phyloP scores from a whole-genome alignment of 768 basidiomycete genomes.

The Kwoniella dejecticola region DNA sequence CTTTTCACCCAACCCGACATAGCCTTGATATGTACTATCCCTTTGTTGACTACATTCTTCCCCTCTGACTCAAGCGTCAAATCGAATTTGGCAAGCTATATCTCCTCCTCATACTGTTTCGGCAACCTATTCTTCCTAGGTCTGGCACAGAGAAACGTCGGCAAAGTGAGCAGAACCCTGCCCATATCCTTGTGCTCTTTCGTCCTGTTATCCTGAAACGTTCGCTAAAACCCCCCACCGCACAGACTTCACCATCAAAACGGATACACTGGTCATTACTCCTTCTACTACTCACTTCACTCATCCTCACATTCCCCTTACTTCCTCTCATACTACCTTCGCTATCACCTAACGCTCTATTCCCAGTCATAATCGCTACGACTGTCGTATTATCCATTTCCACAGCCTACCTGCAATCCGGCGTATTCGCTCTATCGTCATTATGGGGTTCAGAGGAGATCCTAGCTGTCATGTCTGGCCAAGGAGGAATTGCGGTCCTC shows the following conservation, averaged over 20 bases:
- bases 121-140: constrained; percentile 71
- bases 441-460: constrained; percentile 73
- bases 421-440: constrained; percentile 77
- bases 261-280: constrained; percentile 41
- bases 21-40: constrained; percentile 85
- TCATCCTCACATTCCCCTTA: constrained; percentile 62
- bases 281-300: constrained; percentile 61
- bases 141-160: constrained; percentile 62
- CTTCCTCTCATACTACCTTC: constrained; percentile 66
- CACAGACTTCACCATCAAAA: constrained; percentile 40
- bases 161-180: constrained; percentile 24
- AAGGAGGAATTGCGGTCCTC: constrained; percentile 79
- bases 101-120: constrained; percentile 65
- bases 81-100: constrained; percentile 67
- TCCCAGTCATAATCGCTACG: constrained; percentile 68
- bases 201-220: not conserved
- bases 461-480: constrained; percentile 75
- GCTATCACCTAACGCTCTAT: constrained; percentile 63
- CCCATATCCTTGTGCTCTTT: no score
- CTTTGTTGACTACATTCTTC: constrained; percentile 75
- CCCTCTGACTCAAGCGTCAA: constrained; percentile 62
- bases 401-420: constrained; percentile 74
- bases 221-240: not conserved
- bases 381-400: constrained; percentile 65
- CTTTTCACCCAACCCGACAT: not conserved